These are phyloP conservation scores for Insectozyma bohioensis DNA, from an alignment of 1,139 yeast genomes.

Conservation along the genomic window DNA sequence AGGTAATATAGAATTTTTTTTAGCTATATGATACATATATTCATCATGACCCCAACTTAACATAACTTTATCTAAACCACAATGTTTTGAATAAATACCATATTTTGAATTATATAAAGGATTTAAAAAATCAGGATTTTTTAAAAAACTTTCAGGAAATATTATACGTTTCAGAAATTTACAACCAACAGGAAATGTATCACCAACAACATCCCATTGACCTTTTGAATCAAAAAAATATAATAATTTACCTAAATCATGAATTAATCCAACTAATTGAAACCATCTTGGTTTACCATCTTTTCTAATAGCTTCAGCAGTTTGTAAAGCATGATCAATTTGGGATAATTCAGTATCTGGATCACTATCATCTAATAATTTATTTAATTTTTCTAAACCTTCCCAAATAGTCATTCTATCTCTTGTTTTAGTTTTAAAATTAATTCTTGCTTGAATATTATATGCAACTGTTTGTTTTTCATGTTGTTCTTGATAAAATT, in stretches of 20 bases:
- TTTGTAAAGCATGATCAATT: constrained; percentile 73
- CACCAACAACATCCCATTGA: constrained; percentile 85
- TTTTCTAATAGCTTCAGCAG: constrained; percentile 70
- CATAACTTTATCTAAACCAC: constrained; percentile 73
- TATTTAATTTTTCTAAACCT: constrained; percentile 61
- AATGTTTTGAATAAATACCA: constrained; percentile 63
- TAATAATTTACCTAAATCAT: constrained; percentile 67
- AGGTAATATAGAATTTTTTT: constrained; percentile 61
- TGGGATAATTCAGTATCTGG: constrained; percentile 77
- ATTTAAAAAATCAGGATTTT: constrained; percentile 60
- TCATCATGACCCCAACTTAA: constrained; percentile 81
- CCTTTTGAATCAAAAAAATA: constrained; percentile 72
- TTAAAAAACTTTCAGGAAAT: constrained; percentile 57
- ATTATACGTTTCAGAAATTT: constrained; percentile 60
- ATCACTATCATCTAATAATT: constrained; percentile 67
- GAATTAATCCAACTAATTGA: constrained; percentile 70
- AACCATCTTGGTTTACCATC: constrained; percentile 76
- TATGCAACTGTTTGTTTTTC: constrained; percentile 71
- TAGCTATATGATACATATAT: constrained; percentile 73
- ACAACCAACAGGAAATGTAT: constrained; percentile 76
- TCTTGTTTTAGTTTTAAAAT: constrained; percentile 63
- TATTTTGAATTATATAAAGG: constrained; percentile 66
- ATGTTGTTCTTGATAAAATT: constrained; percentile 68
- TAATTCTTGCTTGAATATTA: constrained; percentile 68
- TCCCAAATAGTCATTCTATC: constrained; percentile 75